Conservation (phyloP, 805 yeast species). For the Lachancea waltii region DNA sequence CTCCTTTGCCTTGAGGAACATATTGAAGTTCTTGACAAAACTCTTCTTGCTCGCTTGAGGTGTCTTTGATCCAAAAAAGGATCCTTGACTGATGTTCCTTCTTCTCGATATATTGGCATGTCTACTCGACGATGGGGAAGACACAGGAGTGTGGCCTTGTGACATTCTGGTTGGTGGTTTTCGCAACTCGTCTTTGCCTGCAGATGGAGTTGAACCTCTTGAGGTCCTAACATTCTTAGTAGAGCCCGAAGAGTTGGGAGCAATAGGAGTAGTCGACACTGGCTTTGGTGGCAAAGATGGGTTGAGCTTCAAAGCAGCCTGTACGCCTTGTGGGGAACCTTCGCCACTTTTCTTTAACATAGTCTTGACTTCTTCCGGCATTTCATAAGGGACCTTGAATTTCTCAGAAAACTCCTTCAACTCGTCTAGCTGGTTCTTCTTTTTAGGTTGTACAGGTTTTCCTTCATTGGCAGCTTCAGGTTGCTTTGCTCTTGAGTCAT, state of each 20-base stretch:
- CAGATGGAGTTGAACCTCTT: constrained; percentile 22
- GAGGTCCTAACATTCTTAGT: constrained; percentile 6
- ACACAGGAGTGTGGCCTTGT: constrained; percentile 22
- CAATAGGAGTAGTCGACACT: constrained; percentile 11
- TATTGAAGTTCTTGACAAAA: constrained; percentile 43
- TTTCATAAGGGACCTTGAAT: constrained; percentile 61
- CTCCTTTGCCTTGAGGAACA: constrained; percentile 43
- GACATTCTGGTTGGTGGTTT: constrained; percentile 21
- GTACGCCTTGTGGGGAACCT: constrained; percentile 26
- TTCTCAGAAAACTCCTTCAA: constrained; percentile 74
- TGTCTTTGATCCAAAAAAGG: constrained; percentile 37
- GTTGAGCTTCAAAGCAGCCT: constrained; percentile 17
- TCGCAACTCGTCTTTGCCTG: constrained; percentile 20
- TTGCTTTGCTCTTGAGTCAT: not conserved
- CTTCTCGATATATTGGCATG: constrained; percentile 20
- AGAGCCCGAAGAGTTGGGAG: constrained; percentile 9
- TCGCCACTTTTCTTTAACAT: constrained; percentile 46
- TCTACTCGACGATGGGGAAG: constrained; percentile 17
- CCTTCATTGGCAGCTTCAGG: constrained; percentile 1
- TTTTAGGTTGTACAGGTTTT: constrained; percentile 11
- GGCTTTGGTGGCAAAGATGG: constrained; percentile 25
- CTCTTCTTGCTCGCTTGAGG: constrained; percentile 31
- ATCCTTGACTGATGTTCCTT: constrained; percentile 18
- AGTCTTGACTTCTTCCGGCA: constrained; percentile 40
- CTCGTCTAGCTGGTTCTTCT: constrained; percentile 46